These are phyloP conservation scores for Kodamaea restingae DNA, from an alignment of 805 yeast genomes.

Conservation along the genomic window DNA sequence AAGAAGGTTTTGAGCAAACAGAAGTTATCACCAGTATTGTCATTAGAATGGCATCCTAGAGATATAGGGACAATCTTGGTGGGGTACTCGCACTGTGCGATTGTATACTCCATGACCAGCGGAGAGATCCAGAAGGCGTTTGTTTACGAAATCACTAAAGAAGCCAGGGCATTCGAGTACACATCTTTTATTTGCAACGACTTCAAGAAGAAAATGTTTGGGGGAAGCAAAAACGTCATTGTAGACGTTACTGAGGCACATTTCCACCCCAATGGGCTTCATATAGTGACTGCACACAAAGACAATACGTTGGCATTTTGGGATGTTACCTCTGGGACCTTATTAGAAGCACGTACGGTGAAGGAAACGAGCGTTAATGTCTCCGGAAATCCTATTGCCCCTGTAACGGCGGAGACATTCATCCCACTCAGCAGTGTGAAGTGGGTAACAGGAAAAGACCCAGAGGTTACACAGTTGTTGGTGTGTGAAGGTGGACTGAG, in stretches of 20 bases:
- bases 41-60: constrained; percentile 81
- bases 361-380: constrained; percentile 62
- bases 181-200: constrained; percentile 29
- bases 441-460: constrained; percentile 80
- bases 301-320: constrained; percentile 88
- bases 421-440: constrained; percentile 49
- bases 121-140: constrained; percentile 55
- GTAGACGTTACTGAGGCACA: constrained; percentile 46
- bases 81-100: constrained; percentile 65
- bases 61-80: constrained; percentile 77
- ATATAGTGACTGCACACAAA: constrained; percentile 69
- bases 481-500: constrained; percentile 57
- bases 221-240: constrained; percentile 31
- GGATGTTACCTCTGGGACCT: constrained; percentile 79
- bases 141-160: constrained; percentile 59
- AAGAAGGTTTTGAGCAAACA: constrained; percentile 53
- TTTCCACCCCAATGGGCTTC: constrained; percentile 93
- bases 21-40: constrained; percentile 58
- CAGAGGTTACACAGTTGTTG: constrained; percentile 72
- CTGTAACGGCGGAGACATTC: constrained; percentile 15
- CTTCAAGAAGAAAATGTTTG: constrained; percentile 40
- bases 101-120: constrained; percentile 62
- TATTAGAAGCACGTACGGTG: constrained; percentile 69
- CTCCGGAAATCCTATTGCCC: constrained; percentile 34
- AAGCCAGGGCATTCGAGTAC: constrained; percentile 57